Evolutionary conservation across 2,329 filamentous ascomycete species (phyloP).

Genomic region (Phialocephala sp.): DNA sequence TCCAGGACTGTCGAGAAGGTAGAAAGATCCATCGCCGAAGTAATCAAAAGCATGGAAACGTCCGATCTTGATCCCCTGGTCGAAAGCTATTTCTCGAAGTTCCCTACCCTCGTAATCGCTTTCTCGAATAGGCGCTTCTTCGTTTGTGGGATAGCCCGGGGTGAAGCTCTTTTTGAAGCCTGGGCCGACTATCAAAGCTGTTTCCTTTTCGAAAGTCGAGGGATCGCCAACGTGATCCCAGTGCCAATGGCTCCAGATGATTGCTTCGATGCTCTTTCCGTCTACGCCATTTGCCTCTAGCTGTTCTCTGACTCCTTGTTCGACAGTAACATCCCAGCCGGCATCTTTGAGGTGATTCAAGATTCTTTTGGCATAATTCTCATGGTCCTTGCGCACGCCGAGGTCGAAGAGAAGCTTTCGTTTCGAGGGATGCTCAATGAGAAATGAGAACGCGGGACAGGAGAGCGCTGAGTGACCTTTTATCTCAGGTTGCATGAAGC

Average conservation of each 20-base stretch:
- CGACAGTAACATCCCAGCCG: slow-evolving; percentile 46
- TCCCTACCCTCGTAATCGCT: slow-evolving; percentile 48
- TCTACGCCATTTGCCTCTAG: slow-evolving; percentile 47
- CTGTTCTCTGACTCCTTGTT: slow-evolving; percentile 50
- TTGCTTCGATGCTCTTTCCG: slow-evolving; percentile 43
- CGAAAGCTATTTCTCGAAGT: slow-evolving; percentile 44
- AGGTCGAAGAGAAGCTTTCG: slow-evolving; percentile 46
- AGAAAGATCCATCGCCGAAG: slow-evolving; percentile 62
- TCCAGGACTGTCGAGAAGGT: slow-evolving; percentile 57
- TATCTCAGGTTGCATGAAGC: slow-evolving; percentile 41
- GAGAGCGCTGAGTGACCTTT: slow-evolving; percentile 45
- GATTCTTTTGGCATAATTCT: slow-evolving; percentile 45
- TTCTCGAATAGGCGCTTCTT: slow-evolving; percentile 47
- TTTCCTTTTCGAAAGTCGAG: slow-evolving; percentile 49
- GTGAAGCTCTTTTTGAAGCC: slow-evolving; percentile 50
- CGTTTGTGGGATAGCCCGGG: slow-evolving; percentile 52
- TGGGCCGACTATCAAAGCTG: slow-evolving; percentile 53
- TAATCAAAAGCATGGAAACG: slow-evolving; percentile 56
- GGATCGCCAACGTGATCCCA: slow-evolving; percentile 52
- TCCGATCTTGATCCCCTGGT: slow-evolving; percentile 49
- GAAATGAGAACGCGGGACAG: slow-evolving; percentile 52
- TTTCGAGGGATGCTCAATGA: slow-evolving; percentile 50
- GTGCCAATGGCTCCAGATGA: slow-evolving; percentile 47
- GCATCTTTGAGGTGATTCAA: slow-evolving; percentile 40
- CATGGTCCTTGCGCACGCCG: slow-evolving; percentile 49